Evolutionary conservation across 345 rosid species (phyloP).

Genomic region (Arabidopsis thaliana): TAIR10.1 NC_003070.9:26427501-26428000

Average conservation of each 20-base stretch:
- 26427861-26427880: conserved; percentile 56
- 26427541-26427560: conserved; percentile 56
- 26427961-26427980: background rate
- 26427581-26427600: conserved; percentile 79
- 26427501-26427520: conserved; percentile 76
- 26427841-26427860: conserved; percentile 42
- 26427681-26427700: conserved; percentile 61
- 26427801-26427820: conserved; percentile 63
- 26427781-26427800: conserved; percentile 61
- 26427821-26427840: conserved; percentile 29
- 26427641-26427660: conserved; percentile 56
- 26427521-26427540: conserved; percentile 77
- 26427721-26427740: conserved; percentile 70
- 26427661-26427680: conserved; percentile 58
- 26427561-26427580: conserved; percentile 54
- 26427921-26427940: conserved; percentile 51
- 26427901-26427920: conserved; percentile 37
- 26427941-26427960: conserved; percentile 52
- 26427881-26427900: conserved; percentile 60
- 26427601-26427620: conserved; percentile 62
- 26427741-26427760: conserved; percentile 65
- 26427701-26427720: conserved; percentile 53
- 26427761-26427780: conserved; percentile 72
- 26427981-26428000: conserved; percentile 28
- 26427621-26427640: conserved; percentile 47